Conservation (phyloP, 2,329 filamentous ascomycete genomes). For the Stylonectria norvegica region DNA sequence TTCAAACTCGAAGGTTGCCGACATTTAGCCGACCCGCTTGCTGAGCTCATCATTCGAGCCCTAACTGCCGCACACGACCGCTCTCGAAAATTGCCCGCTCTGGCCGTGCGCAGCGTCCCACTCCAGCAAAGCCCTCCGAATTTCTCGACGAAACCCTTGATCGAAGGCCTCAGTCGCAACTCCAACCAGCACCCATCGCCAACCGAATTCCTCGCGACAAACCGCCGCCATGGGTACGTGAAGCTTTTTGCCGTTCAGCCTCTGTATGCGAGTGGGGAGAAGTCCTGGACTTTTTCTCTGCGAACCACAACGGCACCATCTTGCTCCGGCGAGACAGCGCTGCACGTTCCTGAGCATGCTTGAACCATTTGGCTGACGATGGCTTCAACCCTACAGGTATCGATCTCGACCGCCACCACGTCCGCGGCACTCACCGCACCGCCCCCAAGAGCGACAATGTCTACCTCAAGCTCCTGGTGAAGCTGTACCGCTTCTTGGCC, state of each 20-base stretch:
- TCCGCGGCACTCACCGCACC: conserved; percentile 76
- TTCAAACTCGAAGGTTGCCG: too few species aligned
- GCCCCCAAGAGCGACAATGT: conserved; percentile 98
- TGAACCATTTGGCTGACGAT: conserved; percentile 61
- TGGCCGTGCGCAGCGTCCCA: conserved; percentile 7
- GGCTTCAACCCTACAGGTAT: conserved; percentile 58
- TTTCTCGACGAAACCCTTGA: conserved; percentile 26
- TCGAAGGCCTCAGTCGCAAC: conserved; percentile 23
- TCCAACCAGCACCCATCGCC: conserved; percentile 36
- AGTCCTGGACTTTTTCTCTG: conserved; percentile 15
- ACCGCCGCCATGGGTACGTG: conserved; percentile 62
- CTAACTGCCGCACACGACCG: conserved; percentile 48
- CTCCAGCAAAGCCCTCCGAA: conserved; percentile 26
- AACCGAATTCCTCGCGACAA: conserved; percentile 39
- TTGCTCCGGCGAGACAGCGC: conserved; percentile 28
- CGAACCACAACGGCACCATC: conserved; percentile 30
- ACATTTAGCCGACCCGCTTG: too few species aligned
- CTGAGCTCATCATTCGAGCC: conserved; percentile 22
- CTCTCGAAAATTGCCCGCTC: conserved; percentile 21
- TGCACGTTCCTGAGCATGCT: conserved; percentile 56
- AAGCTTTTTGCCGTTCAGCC: conserved; percentile 38
- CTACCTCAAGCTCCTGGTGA: conserved; percentile 95
- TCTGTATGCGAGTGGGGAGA: conserved; percentile 49
- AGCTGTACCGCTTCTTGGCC: conserved; percentile 95
- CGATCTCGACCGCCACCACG: conserved; percentile 68